A percentile compares a stretch with the other conserved stretches of the same genome.
Conservation (phyloP, 768 basidiomycete species). For the Agaricus blazei region DNA sequence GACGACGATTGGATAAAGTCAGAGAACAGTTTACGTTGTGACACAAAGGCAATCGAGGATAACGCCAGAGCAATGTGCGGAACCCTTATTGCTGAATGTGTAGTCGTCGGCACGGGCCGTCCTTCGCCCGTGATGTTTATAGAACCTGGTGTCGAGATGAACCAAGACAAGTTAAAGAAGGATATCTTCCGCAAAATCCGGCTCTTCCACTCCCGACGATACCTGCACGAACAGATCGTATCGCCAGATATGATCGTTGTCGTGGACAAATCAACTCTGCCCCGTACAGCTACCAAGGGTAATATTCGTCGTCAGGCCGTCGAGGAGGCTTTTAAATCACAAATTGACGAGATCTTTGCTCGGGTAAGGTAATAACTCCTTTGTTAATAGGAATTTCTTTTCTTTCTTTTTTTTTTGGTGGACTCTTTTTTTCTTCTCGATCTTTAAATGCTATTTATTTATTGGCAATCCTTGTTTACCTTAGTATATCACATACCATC, state of each 20-base stretch:
- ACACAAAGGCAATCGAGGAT: slow-evolving; percentile 80
- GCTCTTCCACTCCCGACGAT: slow-evolving; percentile 68
- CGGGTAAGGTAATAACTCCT: slow-evolving; percentile 8
- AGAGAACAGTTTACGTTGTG: slow-evolving; percentile 72
- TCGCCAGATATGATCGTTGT: slow-evolving; percentile 61
- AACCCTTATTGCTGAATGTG: slow-evolving; percentile 62
- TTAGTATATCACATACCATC: neutral
- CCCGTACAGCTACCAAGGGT: slow-evolving; percentile 76
- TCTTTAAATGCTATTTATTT: slow-evolving; percentile 11
- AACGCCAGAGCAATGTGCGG: slow-evolving; percentile 64
- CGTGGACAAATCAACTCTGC: slow-evolving; percentile 60
- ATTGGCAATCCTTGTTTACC: slow-evolving; percentile 7
- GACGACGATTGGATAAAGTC: slow-evolving; percentile 87
- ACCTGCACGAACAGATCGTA: slow-evolving; percentile 74
- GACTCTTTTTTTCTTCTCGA: neutral
- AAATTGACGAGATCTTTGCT: slow-evolving; percentile 56
- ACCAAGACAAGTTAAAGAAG: slow-evolving; percentile 56
- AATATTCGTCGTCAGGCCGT: slow-evolving; percentile 76
- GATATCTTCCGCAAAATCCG: slow-evolving; percentile 71
- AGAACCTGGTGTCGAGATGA: slow-evolving; percentile 51
- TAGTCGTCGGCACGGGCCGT: slow-evolving; percentile 73
- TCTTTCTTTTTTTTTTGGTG: neutral
- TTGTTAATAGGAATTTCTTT: neutral
- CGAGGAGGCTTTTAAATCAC: slow-evolving; percentile 54
- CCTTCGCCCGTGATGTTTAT: slow-evolving; percentile 76